Evolutionary conservation across 2,329 filamentous ascomycete species (phyloP), one percentile per base, ranked within the genome.

Genomic region (Metarhizium album): DNA sequence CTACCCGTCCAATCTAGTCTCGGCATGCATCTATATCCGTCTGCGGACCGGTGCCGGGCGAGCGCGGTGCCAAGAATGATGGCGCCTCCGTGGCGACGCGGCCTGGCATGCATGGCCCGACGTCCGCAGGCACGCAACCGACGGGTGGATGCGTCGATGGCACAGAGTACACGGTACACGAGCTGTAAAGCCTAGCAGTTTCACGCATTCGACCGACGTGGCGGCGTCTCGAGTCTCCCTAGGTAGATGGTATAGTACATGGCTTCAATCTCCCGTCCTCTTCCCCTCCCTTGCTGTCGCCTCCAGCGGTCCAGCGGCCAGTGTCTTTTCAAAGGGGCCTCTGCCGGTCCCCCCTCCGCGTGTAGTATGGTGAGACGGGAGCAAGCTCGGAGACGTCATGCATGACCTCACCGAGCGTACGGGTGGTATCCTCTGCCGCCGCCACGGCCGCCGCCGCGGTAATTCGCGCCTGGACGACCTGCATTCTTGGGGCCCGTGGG

Each of bases 401-500:
- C 37, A 16, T 18, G 5, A n/a, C 37, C n/a, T 57, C 58, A 69
- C 51, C 68, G 63, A 18, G 70, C 67, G 68, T 95, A 95, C 31
- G 89, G 89, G 64, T 94, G 88, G 69, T 80, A 95, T 3, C 87
- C 87, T 27, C 88, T 74, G 67, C 76, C 78, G 23, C 82, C 80
- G 53, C 87, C 86, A 54, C 88, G 75, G 18, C 91, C 89, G 48
- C 91, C 91, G 49, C 93, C 91, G 40, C 91, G 84, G 67, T 96
- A 97, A 70, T 95, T 95, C 2, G 88, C 89, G 16, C 90, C 90
- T 1, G 90, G 89, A 63, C 85, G 86, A 24, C 90, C 90, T 1
- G 90, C 89, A 62, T 97, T 98, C 76, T 95, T 95, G 4, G 93
- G 93, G 0, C 93, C 93, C 0, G 93, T 98, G 0, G 93, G 93